Conservation (phyloP, 768 basidiomycete genomes). For the Cytidiella melzeri region DNA sequence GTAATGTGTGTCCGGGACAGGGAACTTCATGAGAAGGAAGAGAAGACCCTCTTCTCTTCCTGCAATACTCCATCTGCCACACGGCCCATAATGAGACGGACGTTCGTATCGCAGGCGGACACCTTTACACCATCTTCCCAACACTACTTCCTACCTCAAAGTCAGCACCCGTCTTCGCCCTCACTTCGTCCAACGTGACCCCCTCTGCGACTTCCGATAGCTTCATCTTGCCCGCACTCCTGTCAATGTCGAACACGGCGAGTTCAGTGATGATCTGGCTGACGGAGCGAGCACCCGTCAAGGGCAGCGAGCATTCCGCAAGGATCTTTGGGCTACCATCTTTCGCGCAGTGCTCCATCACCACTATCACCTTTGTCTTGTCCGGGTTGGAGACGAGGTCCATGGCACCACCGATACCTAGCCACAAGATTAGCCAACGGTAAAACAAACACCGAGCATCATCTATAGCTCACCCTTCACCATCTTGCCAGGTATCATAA, state of each 20-base stretch:
- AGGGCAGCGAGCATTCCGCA: conserved; percentile 71
- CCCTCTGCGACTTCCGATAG: conserved; percentile 84
- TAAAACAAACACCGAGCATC: background rate
- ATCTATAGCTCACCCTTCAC: conserved; percentile 52
- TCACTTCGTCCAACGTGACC: conserved; percentile 76
- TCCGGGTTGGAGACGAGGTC: conserved; percentile 95
- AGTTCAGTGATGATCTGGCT: conserved; percentile 93
- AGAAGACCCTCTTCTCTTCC: no score
- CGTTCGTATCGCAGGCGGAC: no score
- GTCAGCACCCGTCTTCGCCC: conserved; percentile 79
- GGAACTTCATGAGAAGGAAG: no score
- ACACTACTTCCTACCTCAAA: conserved; percentile 54
- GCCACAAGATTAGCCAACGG: background rate
- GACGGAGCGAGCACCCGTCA: conserved; percentile 84
- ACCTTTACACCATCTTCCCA: no score
- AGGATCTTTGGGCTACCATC: conserved; percentile 88
- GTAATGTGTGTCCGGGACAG: no score
- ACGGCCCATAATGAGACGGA: no score
- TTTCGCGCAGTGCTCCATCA: conserved; percentile 89
- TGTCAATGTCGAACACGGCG: conserved; percentile 84
- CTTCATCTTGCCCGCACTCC: conserved; percentile 61
- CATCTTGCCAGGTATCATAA: conserved; percentile 96
- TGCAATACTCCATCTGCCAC: no score
- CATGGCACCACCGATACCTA: conserved; percentile 95
- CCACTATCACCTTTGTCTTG: conserved; percentile 84